Evolutionary conservation across 176 grass and related monocot species (phyloP), one percentile per base, ranked within the genome.

Genomic region (Tillandsia leiboldiana): DNA sequence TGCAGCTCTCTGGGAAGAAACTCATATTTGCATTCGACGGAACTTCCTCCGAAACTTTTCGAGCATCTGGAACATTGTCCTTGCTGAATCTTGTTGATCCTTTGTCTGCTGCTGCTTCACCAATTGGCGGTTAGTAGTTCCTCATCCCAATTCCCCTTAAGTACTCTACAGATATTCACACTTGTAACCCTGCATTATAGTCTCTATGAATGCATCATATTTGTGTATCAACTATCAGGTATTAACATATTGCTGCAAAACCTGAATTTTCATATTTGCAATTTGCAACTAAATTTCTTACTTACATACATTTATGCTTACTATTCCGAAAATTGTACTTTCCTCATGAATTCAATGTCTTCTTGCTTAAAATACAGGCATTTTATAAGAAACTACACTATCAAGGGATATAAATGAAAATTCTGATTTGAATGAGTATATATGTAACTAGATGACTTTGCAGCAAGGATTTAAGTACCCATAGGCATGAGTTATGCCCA

Each of bases 1-100:
- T 77, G 54, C 90, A 99, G 68, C 82, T 99, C 57, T 93, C 84
- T 51, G 95, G 90, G 68, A 99, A 81, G 79, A 99, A 99, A 68
- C 84, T 99, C 51, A 99, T 99, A 79, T 99, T 99, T 82, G 86
- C 87, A n/a, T 99, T 99, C 88, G 95, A 99, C 84, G 95, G 95
- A 63, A 99, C 90, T 77, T 86, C 86, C 53, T 99, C 95, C 70
- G 95, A 99, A 72, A 87, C 87, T 77, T 92, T 90, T 82, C 86
- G 95, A 50, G 85, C 89, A 79, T 99, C 95, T 64, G 95, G 95
- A 50, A 94, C 95, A 64, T 75, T 88, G 68, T 99, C 95, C 5
- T 81, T 99, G 70, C 73, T 99, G 80, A 99, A 99, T 73, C 95
- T 99, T 78, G 89, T 99, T 11, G 95, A 99, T 77, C 95, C 95